Percentiles rank a stretch among this genome's conserved stretches.
Evolutionary conservation across 257 asterid species (phyloP).

Genomic region (Solanum habrochaites): DNA sequence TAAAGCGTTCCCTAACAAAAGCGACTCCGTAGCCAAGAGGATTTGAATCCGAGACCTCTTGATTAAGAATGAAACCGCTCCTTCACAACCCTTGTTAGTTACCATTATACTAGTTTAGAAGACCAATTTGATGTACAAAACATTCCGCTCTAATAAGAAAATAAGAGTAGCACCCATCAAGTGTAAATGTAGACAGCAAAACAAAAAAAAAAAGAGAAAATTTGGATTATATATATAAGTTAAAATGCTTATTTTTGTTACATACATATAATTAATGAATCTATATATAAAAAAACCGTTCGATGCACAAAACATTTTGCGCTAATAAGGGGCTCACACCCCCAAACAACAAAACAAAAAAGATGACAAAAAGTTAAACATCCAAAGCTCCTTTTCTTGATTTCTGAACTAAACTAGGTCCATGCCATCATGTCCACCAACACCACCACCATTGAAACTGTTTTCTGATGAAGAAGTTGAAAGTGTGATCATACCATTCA

Average conservation of each 20-base stretch:
- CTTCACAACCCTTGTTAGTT: no score
- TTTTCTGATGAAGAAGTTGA: neutral
- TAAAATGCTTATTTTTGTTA: neutral
- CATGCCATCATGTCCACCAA: neutral
- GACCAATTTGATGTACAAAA: neutral
- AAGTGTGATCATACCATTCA: constrained; percentile 1
- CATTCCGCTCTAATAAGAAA: neutral
- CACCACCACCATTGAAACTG: neutral
- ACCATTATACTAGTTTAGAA: no score
- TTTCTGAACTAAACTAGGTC: neutral
- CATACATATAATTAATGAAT: neutral
- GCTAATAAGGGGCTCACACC: neutral
- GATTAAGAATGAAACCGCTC: no score
- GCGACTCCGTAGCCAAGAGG: no score
- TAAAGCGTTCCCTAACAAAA: no score
- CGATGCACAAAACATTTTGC: no score
- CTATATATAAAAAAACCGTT: neutral
- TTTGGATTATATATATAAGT: neutral
- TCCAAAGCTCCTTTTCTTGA: neutral
- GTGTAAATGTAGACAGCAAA: neutral
- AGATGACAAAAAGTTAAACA: neutral
- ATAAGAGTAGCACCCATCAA: no score
- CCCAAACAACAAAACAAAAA: neutral
- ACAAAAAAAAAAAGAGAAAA: neutral
- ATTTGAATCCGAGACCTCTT: no score